A percentile compares a stretch with the other conserved stretches of the same genome.
These are phyloP conservation scores for Crithidia thermophila DNA, from an alignment of 208 protist genomes.

Conservation along the genomic window DNA sequence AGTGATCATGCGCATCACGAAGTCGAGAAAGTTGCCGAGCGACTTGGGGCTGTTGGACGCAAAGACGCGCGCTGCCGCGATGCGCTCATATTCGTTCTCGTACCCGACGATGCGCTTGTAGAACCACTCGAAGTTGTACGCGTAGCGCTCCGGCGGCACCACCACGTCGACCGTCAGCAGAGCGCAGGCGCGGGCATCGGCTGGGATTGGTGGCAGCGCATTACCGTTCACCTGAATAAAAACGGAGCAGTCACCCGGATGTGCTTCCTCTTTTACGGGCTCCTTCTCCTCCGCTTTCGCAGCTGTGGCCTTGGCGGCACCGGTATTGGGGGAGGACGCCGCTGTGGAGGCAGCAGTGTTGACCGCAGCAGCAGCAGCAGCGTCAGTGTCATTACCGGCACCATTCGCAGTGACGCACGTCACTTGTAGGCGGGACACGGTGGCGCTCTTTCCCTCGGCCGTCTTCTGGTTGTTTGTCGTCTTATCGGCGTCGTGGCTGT, in stretches of 20 bases:
- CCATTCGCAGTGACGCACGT: constrained; percentile 11
- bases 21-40: constrained; percentile 54
- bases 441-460: constrained; percentile 5
- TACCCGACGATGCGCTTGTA: constrained; percentile 76
- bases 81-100: constrained; percentile 76
- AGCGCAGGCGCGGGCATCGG: constrained; percentile 54
- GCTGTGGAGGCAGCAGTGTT: neutral
- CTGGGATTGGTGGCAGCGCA: constrained; percentile 46
- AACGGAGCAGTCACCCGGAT: constrained; percentile 12
- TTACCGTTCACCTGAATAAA: constrained; percentile 44
- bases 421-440: constrained; percentile 26
- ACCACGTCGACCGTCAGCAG: constrained; percentile 74
- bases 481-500: neutral
- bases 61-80: constrained; percentile 69
- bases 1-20: constrained; percentile 72
- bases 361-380: neutral
- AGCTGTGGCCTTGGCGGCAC: neutral
- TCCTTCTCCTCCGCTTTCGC: neutral
- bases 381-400: neutral
- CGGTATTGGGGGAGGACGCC: neutral
- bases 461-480: neutral
- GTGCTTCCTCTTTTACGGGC: neutral
- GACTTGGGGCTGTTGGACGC: constrained; percentile 51
- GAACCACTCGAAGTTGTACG: constrained; percentile 74
- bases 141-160: constrained; percentile 70